phyloP scores from a whole-genome alignment of 768 basidiomycete genomes.

The Mycena olivaceomarginata region DNA sequence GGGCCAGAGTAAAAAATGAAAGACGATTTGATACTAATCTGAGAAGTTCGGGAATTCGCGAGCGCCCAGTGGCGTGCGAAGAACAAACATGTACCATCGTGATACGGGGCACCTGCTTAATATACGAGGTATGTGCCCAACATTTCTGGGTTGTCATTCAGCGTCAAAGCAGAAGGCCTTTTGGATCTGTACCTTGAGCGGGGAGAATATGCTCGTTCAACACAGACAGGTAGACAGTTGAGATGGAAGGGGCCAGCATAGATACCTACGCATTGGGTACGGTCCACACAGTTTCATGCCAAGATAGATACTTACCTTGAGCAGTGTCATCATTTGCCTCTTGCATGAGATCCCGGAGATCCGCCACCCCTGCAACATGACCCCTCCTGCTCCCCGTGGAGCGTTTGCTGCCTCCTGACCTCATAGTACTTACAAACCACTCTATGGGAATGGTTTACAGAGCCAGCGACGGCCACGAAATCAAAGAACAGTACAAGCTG shows the following conservation, averaged over 20 bases:
- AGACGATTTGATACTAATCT: too few relatives aligned
- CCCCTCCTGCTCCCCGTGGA: background rate
- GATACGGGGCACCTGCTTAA: too few relatives aligned
- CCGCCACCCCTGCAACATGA: background rate
- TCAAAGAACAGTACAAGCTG: slow-evolving; percentile 14
- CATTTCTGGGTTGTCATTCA: background rate
- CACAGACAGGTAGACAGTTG: background rate
- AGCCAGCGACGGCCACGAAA: slow-evolving; percentile 4
- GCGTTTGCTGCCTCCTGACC: background rate
- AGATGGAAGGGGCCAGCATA: background rate
- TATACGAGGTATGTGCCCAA: too few relatives aligned
- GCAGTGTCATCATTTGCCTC: slow-evolving; percentile 2
- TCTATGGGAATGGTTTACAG: slow-evolving; percentile 1
- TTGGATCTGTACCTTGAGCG: background rate
- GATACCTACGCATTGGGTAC: background rate
- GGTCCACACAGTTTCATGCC: background rate
- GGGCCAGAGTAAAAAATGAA: too few relatives aligned
- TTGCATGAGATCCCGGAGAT: background rate
- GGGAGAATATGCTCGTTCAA: slow-evolving; percentile 7
- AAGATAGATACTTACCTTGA: background rate
- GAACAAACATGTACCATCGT: too few relatives aligned
- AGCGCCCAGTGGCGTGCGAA: too few relatives aligned
- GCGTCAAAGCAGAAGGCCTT: background rate
- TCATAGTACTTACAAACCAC: background rate
- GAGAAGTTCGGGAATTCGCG: too few relatives aligned